These are phyloP conservation scores for Suhomyces faveliae DNA, from an alignment of 805 yeast species.

Conservation along the genomic window DNA sequence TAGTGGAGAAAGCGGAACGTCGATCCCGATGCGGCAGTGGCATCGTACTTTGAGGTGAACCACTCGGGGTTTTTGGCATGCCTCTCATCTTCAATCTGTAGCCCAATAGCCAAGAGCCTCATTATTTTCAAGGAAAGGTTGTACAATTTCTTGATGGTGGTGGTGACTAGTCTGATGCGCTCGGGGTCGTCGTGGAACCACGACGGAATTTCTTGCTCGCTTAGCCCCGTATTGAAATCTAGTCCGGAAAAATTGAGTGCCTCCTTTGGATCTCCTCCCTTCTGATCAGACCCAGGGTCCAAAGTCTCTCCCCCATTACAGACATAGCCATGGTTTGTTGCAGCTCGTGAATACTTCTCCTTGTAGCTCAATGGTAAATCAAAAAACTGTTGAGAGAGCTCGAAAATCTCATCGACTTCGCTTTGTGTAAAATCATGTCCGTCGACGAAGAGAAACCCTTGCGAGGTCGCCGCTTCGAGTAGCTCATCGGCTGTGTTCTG, in stretches of 20 bases:
- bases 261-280: conserved; percentile 60
- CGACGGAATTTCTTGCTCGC: conserved; percentile 46
- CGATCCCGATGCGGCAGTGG: conserved; percentile 54
- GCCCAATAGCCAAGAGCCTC: conserved; percentile 57
- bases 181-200: conserved; percentile 43
- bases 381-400: conserved; percentile 51
- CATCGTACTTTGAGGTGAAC: conserved; percentile 61
- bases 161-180: conserved; percentile 41
- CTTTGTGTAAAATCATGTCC: conserved; percentile 61
- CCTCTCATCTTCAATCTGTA: conserved; percentile 53
- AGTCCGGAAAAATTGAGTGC: conserved; percentile 66
- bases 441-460: conserved; percentile 65
- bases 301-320: conserved; percentile 52
- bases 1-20: conserved; percentile 71
- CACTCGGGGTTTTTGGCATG: conserved; percentile 45
- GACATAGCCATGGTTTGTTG: conserved; percentile 61
- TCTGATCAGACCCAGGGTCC: conserved; percentile 30
- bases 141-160: conserved; percentile 44
- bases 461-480: conserved; percentile 57
- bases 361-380: conserved; percentile 53
- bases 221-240: conserved; percentile 47
- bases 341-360: conserved; percentile 47
- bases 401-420: conserved; percentile 53
- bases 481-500: conserved; percentile 48
- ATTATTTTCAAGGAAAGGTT: conserved; percentile 50